Base-by-base conservation (phyloP, 75 land plant species). In the Cupressus sempervirens region DNA sequence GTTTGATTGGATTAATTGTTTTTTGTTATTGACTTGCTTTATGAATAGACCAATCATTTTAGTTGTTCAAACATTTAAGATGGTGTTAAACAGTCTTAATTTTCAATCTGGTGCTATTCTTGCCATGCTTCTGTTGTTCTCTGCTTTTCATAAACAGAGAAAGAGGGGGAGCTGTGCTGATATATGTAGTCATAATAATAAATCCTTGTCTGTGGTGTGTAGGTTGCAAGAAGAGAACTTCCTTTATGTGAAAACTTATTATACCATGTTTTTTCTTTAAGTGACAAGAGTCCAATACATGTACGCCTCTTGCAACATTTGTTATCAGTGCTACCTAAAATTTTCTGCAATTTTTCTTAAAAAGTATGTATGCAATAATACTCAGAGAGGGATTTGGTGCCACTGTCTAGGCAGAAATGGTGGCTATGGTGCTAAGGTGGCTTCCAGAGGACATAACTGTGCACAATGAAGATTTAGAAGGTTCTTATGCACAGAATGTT, bases 361-460 rank as follows among this genome's bases (percentile, higher is more conserved):
- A 30, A 15, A 82, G 26, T 45, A 82, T 82, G 83, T 5, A 9
- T 53, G 53, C 5, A 34, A 54, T 72, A 72, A 72, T 72, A n/a
- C 34, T 46, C 62, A 18, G 54, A 32, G 83, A 35, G 32, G 62
- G 5, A 12, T 82, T 32, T 53, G 38, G 20, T 52, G 41, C 0
- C 48, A 38, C 20, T 82, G 58, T 82, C 32, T 82, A 98, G 99
- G 99, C 99, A 82, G 99, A 98, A 87, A 75, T 98, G 88, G 97
- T 98, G 84, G 89, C 94, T 29, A 98, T 95, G 99, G 89, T 96
- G 82, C 87, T 98, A 80, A 99, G 99, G 73, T 96, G 97, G 99
- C 99, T 98, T 92, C 99, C 99, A 62, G 99, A 98, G 88, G 99
- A 98, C 89, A 93, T 98, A 50, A 98, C 96, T 36, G 96, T 98